Conservation (phyloP, 331 rosid genomes). For the Telfairia occidentalis region DNA sequence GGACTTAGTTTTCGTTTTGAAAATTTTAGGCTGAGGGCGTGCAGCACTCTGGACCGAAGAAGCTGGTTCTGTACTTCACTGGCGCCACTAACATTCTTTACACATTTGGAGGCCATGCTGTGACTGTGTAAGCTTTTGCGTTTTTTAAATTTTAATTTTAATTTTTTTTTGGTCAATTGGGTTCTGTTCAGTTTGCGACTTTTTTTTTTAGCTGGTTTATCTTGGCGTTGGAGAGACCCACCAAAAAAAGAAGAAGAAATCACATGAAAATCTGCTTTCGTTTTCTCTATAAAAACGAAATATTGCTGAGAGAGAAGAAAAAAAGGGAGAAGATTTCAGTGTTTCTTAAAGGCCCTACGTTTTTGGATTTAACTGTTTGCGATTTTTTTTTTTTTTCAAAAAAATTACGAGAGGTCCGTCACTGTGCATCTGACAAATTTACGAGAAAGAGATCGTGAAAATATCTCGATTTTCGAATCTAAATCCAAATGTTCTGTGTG, state of each 20-base stretch:
- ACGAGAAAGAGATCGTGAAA: too few species aligned
- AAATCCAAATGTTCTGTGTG: too few species aligned
- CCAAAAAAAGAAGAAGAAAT: background rate
- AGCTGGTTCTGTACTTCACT: constrained; percentile 79
- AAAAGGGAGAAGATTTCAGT: background rate
- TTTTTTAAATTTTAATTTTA: background rate
- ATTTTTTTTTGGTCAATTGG: constrained; percentile 32
- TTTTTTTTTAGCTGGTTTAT: background rate
- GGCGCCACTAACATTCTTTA: constrained; percentile 95
- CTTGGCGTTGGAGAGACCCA: background rate
- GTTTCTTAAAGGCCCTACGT: background rate
- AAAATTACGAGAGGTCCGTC: too few species aligned
- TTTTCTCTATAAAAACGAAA: background rate
- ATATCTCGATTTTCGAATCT: too few species aligned
- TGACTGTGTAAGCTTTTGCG: constrained; percentile 66
- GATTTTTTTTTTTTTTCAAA: background rate
- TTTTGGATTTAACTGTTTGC: background rate
- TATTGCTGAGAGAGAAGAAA: background rate
- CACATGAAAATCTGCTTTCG: background rate
- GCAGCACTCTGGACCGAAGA: constrained; percentile 58
- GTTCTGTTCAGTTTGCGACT: constrained; percentile 21
- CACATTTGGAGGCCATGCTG: constrained; percentile 99
- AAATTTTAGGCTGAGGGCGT: constrained; percentile 43
- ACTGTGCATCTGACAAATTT: too few species aligned
- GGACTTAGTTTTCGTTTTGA: background rate